These are phyloP conservation scores for Lactuca sativa DNA, from an alignment of 129 eudicot species.

Conservation along the genomic window DNA sequence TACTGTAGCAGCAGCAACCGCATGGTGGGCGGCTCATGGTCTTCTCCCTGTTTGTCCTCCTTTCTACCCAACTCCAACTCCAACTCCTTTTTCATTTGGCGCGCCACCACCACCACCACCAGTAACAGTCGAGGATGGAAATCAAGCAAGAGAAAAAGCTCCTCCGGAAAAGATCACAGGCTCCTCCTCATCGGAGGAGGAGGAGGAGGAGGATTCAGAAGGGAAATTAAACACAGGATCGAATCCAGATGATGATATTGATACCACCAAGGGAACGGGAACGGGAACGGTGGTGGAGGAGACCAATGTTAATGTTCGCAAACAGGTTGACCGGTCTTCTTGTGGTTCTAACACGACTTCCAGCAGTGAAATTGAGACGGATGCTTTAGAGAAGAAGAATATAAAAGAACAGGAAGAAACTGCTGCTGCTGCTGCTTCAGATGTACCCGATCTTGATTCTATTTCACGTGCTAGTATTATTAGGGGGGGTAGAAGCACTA, in stretches of 20 bases:
- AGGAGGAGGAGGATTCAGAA: conserved; percentile 46
- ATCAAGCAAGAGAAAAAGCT: conserved; percentile 41
- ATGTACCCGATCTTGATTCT: conserved; percentile 49
- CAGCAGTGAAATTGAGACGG: conserved; percentile 90
- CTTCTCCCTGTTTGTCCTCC: conserved; percentile 71
- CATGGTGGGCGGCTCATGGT: conserved; percentile 99
- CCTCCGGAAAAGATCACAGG: conserved; percentile 47
- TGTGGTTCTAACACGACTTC: conserved; percentile 93
- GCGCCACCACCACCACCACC: conserved; percentile 5
- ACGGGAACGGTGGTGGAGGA: conserved; percentile 47
- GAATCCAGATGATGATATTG: conserved; percentile 34
- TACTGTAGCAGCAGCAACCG: conserved; percentile 93
- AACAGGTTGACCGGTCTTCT: conserved; percentile 91
- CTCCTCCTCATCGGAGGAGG: conserved; percentile 50
- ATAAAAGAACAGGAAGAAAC: conserved; percentile 56
- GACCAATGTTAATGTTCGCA: conserved; percentile 43
- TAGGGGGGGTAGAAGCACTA: conserved; percentile 46
- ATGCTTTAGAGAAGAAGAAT: conserved; percentile 65
- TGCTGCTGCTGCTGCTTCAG: conserved; percentile 50
- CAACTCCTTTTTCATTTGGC: conserved; percentile 35
- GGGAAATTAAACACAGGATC: conserved; percentile 35
- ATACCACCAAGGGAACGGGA: conserved; percentile 32
- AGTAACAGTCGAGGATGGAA: background rate
- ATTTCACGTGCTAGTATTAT: conserved; percentile 33
- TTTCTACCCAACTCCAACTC: conserved; percentile 41